phyloP scores from a whole-genome alignment of 2,329 filamentous ascomycete genomes.

The Akanthomyces uredinophilus region DNA sequence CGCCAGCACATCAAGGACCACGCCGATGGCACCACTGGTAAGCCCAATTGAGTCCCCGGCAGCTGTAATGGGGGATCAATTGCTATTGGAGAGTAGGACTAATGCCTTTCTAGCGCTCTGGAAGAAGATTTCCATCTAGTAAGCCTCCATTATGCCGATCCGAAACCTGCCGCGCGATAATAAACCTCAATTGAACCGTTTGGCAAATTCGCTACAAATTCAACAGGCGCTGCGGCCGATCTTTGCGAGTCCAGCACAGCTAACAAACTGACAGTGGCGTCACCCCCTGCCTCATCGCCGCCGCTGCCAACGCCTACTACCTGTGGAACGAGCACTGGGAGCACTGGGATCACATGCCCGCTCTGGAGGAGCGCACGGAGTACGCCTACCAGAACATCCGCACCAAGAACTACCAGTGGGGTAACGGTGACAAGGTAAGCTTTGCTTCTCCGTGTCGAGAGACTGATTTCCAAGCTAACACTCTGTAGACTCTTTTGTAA shows the following conservation, averaged over 20 bases:
- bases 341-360: constrained; percentile 80
- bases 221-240: not conserved
- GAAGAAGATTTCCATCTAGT: constrained; percentile 96
- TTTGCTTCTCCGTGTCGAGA: not conserved
- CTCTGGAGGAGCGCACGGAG: constrained; percentile 84
- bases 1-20: constrained; percentile 86
- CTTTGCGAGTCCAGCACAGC: constrained; percentile 13
- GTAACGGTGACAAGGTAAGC: constrained; percentile 86
- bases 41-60: constrained; percentile 31
- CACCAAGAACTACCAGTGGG: constrained; percentile 92
- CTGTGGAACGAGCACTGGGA: constrained; percentile 97
- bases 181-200: constrained; percentile 15
- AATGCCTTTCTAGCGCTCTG: constrained; percentile 66
- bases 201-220: constrained; percentile 21
- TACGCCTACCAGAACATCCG: constrained; percentile 98
- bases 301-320: constrained; percentile 76
- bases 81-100: constrained; percentile 23
- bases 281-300: constrained; percentile 66
- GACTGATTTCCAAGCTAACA: constrained; percentile 22
- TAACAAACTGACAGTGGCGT: constrained; percentile 55
- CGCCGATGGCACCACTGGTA: constrained; percentile 77
- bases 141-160: constrained; percentile 39
- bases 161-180: not conserved
- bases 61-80: constrained; percentile 17
- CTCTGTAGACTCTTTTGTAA: constrained; percentile 59